phyloP scores from a whole-genome alignment of 2,329 filamentous ascomycete species.

The Aphanocladium album region DNA sequence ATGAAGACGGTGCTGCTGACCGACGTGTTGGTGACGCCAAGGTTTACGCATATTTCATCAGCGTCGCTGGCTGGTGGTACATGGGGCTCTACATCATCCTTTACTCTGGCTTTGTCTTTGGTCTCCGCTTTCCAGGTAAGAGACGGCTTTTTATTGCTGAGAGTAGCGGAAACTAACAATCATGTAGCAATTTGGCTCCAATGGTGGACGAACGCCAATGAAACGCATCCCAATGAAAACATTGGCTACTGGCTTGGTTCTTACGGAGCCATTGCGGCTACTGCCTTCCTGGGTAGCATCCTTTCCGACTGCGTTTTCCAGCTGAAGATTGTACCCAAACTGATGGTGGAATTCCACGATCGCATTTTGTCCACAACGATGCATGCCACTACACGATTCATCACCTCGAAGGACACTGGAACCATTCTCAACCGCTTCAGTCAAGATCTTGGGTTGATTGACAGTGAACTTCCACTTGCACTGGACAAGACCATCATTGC shows the following conservation, averaged over 20 bases:
- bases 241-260: conserved; percentile 21
- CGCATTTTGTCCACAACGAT: conserved; percentile 27
- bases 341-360: conserved; percentile 20
- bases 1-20: conserved; percentile 12
- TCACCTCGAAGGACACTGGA: conserved; percentile 32
- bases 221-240: conserved; percentile 16
- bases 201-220: conserved; percentile 23
- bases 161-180: background rate
- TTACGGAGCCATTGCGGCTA: conserved; percentile 16
- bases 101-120: conserved; percentile 18
- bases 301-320: conserved; percentile 17
- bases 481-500: conserved; percentile 23
- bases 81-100: conserved; percentile 17
- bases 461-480: conserved; percentile 30
- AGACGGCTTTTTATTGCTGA: background rate
- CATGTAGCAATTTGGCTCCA: conserved; percentile 22
- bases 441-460: conserved; percentile 35
- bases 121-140: conserved; percentile 20
- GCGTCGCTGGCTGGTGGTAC: conserved; percentile 16
- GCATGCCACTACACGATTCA: conserved; percentile 29
- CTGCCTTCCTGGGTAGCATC: conserved; percentile 16
- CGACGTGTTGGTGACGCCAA: conserved; percentile 16
- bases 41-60: conserved; percentile 19
- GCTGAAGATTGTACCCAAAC: conserved; percentile 24
- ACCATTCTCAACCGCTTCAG: conserved; percentile 34